phyloP scores from a whole-genome alignment of 257 asterid genomes.

The Nicotiana tabacum region DNA sequence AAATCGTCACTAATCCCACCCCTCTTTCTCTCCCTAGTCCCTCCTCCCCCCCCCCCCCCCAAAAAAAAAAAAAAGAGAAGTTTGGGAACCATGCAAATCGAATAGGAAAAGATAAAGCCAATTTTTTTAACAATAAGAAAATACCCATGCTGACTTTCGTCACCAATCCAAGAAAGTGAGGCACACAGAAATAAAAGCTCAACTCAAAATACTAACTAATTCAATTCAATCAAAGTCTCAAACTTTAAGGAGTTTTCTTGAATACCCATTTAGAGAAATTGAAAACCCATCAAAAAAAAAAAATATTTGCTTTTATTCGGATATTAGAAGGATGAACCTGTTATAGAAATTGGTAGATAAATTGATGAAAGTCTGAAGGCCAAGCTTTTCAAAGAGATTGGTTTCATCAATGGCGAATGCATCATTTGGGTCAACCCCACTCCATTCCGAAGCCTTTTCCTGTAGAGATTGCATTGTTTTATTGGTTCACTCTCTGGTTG shows the following conservation, averaged over 20 bases:
- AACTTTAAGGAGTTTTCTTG: neutral
- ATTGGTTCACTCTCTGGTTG: neutral
- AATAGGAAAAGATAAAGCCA: neutral
- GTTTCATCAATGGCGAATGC: constrained; percentile 79
- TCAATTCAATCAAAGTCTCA: neutral
- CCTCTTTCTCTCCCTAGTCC: too few species aligned
- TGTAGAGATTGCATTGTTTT: constrained; percentile 69
- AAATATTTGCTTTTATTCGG: too few species aligned
- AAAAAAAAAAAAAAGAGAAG: neutral
- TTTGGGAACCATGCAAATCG: neutral
- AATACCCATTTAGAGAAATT: neutral
- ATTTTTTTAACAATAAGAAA: neutral
- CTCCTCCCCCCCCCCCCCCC: too few species aligned
- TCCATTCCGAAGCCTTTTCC: constrained; percentile 91
- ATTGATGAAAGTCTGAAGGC: constrained; percentile 70
- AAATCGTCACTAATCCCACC: neutral
- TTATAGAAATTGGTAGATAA: constrained; percentile 87
- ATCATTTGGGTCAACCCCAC: constrained; percentile 58
- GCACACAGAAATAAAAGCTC: neutral
- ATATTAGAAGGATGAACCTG: constrained; percentile 33
- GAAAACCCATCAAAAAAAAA: neutral
- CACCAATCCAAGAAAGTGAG: neutral
- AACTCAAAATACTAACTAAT: neutral
- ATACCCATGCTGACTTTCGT: neutral
- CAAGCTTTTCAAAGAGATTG: constrained; percentile 75